Evolutionary conservation across 163 green algal genomes (phyloP).

Genomic region (Scenedesmus sp.): DNA sequence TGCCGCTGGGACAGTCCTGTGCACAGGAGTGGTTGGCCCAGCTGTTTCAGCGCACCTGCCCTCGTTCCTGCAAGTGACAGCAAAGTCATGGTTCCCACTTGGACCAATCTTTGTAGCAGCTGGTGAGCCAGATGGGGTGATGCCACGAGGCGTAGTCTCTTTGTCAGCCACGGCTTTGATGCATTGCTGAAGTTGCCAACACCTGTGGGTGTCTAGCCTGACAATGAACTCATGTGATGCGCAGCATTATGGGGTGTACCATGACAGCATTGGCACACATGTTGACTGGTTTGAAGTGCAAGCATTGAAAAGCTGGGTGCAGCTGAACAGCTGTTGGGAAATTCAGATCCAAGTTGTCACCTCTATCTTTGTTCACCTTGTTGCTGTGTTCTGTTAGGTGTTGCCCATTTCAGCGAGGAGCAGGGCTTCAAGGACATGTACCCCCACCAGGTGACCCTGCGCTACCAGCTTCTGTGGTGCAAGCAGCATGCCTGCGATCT

Average conservation of each 20-base stretch:
- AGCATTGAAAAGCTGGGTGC: too few species aligned
- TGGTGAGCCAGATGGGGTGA: neutral
- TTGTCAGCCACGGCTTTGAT: neutral
- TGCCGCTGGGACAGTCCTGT: constrained; percentile 22
- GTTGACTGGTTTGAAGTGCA: too few species aligned
- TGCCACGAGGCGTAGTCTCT: neutral
- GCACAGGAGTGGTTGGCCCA: neutral
- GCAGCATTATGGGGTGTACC: too few species aligned
- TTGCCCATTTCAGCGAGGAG: constrained; percentile 34
- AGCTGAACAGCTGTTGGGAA: too few species aligned
- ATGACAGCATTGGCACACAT: too few species aligned
- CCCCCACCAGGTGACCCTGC: constrained; percentile 2
- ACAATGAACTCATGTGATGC: too few species aligned
- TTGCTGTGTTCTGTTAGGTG: neutral
- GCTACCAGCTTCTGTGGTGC: neutral
- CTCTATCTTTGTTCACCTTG: neutral
- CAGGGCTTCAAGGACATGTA: constrained; percentile 54
- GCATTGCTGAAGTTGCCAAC: neutral
- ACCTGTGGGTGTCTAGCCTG: neutral
- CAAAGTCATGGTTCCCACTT: constrained; percentile 43
- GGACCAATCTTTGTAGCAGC: constrained; percentile 50
- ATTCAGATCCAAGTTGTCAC: too few species aligned
- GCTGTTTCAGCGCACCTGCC: constrained; percentile 15
- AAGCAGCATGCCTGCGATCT: neutral
- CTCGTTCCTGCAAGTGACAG: constrained; percentile 32